A percentile compares a stretch with the other conserved stretches of the same genome.
These are phyloP conservation scores for Cadophora sp. DNA, from an alignment of 2,329 filamentous ascomycete species.

Conservation along the genomic window DNA sequence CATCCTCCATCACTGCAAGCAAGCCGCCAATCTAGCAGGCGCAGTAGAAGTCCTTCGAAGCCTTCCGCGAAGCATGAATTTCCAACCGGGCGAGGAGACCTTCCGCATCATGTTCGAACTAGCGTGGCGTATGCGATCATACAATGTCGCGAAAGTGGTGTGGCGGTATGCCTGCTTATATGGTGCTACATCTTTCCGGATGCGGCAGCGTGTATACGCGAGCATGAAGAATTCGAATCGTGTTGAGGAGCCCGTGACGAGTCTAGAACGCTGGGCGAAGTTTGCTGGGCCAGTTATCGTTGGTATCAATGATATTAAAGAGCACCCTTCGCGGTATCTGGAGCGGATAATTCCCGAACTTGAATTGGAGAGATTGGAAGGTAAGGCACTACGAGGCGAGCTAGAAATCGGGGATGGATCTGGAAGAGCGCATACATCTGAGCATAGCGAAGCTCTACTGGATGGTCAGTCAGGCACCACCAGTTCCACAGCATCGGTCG, in stretches of 20 bases:
- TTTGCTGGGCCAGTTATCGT: slow-evolving; percentile 24
- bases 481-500: neutral
- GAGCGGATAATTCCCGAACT: neutral
- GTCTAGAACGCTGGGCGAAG: slow-evolving; percentile 12
- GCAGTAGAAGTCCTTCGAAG: slow-evolving; percentile 31
- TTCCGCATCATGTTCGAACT: slow-evolving; percentile 49
- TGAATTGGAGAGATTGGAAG: neutral
- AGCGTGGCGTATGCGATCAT: slow-evolving; percentile 47
- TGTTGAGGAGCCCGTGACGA: neutral
- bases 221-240: slow-evolving; percentile 23
- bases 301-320: slow-evolving; percentile 14
- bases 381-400: neutral
- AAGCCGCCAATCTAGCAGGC: slow-evolving; percentile 27
- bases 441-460: neutral
- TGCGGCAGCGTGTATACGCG: slow-evolving; percentile 27
- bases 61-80: slow-evolving; percentile 15
- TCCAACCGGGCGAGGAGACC: slow-evolving; percentile 31
- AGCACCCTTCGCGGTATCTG: slow-evolving; percentile 12
- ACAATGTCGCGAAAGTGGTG: slow-evolving; percentile 52
- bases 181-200: slow-evolving; percentile 39
- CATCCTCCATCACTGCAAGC: slow-evolving; percentile 36
- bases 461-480: neutral
- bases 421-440: neutral
- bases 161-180: slow-evolving; percentile 55
- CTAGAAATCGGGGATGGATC: neutral